Evolutionary conservation across 2,329 filamentous ascomycete species (phyloP), one percentile per base, ranked within the genome.

Genomic region (Penicillium sp.): DNA sequence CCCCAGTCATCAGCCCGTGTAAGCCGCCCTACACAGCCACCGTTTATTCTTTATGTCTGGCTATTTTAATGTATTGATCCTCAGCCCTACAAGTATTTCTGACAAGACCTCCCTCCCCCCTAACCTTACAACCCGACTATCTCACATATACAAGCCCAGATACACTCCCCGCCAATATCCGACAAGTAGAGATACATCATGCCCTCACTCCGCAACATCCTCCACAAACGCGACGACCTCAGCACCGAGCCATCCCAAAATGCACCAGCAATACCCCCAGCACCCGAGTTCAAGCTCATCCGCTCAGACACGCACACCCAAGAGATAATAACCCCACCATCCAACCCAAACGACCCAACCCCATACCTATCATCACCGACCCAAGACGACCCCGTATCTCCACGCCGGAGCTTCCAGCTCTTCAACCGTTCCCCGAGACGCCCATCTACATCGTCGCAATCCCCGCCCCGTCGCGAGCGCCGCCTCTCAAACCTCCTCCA

Each of bases 251-350:
- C 77, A 73, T 15, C 41, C 17, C 13, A 57, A 40, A 75, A 74
- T 57, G 76, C 78, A 55, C 55, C 57, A 12, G 35, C 45, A 13
- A 57, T 55, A 21, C 51, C 51, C 15, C 77, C 57, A 65, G 56
- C 75, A 1, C 83, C 85, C 50, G 82, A 87, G 59, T 88, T 96
- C 72, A 88, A 78, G 55, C 88, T 96, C 72, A 78, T 93, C 63
- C 84, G 89, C 54, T 85, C 87, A 57, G 91, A 95, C 64, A 95
- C 90, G 1, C 72, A 82, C 57, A 82, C 84, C 2, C 80, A 89
- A 65, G 88, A 96, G 67, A 74, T 85, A 57, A 87, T 95, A 65
- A 75, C 81, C 49, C 86, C 87, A 10, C 85, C 88, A 6, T 65
- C 66, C 45, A 77, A 76, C 57, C 43, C 52, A 24, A 70, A 71